A percentile compares a stretch with the other conserved stretches of the same genome.
Evolutionary conservation across 306 rosid genomes (phyloP).

Genomic region (Cucurbita pepo): DNA sequence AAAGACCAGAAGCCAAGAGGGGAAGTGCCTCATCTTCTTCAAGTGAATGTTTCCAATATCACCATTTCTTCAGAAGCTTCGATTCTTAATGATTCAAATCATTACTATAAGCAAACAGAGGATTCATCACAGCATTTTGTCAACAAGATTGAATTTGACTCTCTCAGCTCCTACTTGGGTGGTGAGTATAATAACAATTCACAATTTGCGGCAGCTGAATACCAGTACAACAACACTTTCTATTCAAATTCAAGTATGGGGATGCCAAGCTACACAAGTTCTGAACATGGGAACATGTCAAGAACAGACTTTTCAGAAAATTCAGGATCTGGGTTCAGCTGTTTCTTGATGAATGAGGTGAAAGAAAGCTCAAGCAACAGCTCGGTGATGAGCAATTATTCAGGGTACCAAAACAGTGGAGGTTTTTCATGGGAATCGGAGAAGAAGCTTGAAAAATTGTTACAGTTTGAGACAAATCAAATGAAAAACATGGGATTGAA

Average conservation of each 20-base stretch:
- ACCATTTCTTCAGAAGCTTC: neutral
- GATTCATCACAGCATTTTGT: neutral
- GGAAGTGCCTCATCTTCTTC: neutral
- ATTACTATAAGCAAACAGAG: neutral
- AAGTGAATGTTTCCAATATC: neutral
- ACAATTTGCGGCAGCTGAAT: neutral
- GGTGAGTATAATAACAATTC: neutral
- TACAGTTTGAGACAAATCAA: conserved; percentile 43
- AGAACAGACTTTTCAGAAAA: conserved; percentile 54
- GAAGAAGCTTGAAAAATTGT: conserved; percentile 39
- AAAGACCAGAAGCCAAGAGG: neutral
- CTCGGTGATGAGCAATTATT: conserved; percentile 54
- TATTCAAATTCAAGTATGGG: conserved; percentile 30
- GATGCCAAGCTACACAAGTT: conserved; percentile 58
- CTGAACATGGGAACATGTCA: conserved; percentile 47
- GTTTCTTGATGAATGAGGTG: conserved; percentile 42
- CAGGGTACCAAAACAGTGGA: conserved; percentile 32
- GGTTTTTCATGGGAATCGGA: conserved; percentile 50
- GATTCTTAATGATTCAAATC: neutral
- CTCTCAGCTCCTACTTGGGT: neutral
- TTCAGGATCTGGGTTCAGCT: conserved; percentile 40
- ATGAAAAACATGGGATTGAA: conserved; percentile 46
- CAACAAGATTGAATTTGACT: neutral
- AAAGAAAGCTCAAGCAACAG: conserved; percentile 79
- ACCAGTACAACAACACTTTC: neutral